phyloP scores from a whole-genome alignment of 371 early-diverging fungal species.

The Mortierella sp. region DNA sequence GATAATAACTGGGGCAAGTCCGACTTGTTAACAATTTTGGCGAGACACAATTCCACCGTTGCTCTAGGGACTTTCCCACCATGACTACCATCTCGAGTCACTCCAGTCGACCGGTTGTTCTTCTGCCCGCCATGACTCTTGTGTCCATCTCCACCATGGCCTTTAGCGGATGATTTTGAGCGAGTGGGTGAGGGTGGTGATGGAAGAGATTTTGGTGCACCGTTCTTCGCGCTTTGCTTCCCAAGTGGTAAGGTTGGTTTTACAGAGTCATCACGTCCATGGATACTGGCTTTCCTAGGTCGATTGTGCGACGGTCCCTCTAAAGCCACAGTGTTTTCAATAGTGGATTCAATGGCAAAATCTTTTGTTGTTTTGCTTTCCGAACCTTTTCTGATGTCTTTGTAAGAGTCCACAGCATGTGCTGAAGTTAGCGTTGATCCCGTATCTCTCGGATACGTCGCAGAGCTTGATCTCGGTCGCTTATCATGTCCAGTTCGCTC shows the following conservation, averaged over 20 bases:
- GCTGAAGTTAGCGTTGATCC: not conserved
- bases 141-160: conserved; percentile 11
- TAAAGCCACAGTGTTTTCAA: not conserved
- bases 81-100: conserved; percentile 16
- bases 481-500: conserved; percentile 19
- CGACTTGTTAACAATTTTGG: conserved; percentile 28
- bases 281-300: conserved; percentile 12
- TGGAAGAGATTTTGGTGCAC: not conserved
- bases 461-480: conserved; percentile 21
- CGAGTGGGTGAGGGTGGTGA: conserved; percentile 1
- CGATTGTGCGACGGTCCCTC: conserved; percentile 6
- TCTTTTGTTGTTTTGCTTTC: not conserved
- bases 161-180: conserved; percentile 19
- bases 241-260: not conserved
- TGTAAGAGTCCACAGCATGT: not conserved
- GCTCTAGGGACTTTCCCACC: conserved; percentile 30
- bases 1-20: conserved; percentile 3
- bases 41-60: conserved; percentile 43
- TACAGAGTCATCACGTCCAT: conserved; percentile 5
- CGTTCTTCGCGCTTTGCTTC: conserved; percentile 6
- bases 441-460: conserved; percentile 1
- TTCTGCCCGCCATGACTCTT: conserved; percentile 26
- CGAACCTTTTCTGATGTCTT: not conserved
- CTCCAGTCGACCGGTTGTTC: conserved; percentile 18
- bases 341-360: not conserved